Conservation (phyloP, 140 eudicot genomes). For the Ambrosia hybrid region DNA sequence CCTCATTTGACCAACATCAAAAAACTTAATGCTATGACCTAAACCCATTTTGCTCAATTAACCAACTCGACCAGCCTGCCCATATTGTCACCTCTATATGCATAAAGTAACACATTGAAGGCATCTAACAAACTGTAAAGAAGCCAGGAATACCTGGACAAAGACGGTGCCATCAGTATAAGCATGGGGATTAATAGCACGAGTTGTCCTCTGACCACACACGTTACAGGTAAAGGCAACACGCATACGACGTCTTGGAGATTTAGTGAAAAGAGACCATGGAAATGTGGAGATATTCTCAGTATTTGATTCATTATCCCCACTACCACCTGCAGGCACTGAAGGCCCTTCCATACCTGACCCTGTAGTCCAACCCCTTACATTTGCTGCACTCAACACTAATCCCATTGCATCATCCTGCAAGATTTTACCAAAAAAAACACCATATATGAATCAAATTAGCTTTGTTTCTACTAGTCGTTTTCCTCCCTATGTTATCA, state of each 20-base stretch:
- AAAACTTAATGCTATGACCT: too few relatives aligned
- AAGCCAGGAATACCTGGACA: slow-evolving; percentile 67
- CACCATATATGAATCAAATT: background rate
- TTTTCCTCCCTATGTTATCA: background rate
- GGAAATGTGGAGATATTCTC: slow-evolving; percentile 77
- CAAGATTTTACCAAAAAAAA: background rate
- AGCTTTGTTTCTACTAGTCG: background rate
- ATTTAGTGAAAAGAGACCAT: slow-evolving; percentile 93
- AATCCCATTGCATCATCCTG: slow-evolving; percentile 97
- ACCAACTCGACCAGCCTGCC: too few relatives aligned
- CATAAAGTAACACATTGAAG: background rate
- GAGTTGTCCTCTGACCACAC: slow-evolving; percentile 87
- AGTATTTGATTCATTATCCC: slow-evolving; percentile 47
- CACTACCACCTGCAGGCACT: slow-evolving; percentile 58
- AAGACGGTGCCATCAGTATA: slow-evolving; percentile 96
- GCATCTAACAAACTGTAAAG: background rate
- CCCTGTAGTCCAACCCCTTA: slow-evolving; percentile 88
- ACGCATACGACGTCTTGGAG: slow-evolving; percentile 90
- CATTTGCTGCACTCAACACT: slow-evolving; percentile 36
- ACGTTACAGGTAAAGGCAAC: slow-evolving; percentile 95
- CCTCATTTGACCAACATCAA: too few relatives aligned
- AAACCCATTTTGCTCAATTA: too few relatives aligned
- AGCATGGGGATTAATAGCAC: slow-evolving; percentile 93
- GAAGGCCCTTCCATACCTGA: slow-evolving; percentile 98
- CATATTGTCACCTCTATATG: too few relatives aligned